Base-by-base conservation (phyloP, 352 stramenopile genomes). In the Stramenopiles sp. region DNA sequence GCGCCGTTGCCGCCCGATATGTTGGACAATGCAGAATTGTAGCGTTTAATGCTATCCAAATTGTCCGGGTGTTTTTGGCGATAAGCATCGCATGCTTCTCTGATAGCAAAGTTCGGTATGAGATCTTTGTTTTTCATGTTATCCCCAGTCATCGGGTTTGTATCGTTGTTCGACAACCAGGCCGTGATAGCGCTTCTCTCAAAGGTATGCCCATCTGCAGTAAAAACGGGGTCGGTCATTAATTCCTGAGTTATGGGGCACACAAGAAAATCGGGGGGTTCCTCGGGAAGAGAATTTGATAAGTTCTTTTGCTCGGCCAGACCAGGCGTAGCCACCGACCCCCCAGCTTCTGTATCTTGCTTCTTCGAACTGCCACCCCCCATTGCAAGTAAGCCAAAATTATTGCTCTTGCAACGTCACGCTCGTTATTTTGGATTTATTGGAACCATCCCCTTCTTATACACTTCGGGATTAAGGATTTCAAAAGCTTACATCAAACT, bases 211-310 rank as follows among this genome's bases (percentile, higher is more conserved):
- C 82, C 82, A 75, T 86, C 82, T 49, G 68, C 68, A 4, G 74
- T 74, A 12, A 83, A 71, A n/a, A 85, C 81, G n/a, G 82, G 82
- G 71, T 86, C 82, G 4, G 69, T 74, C 82, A 86, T 86, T 32
- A 86, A 68, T 6, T 81, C 30, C 6, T 76, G 49, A 30, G 34
- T 79, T 73, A 84, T 81, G 4, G 81, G 77, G 68, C 79, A 83
- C 1, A 71, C 6, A 6, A 71, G n/a, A n/a, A n/a, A n/a, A n/a
- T n/a, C n/a, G n/a, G n/a, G n/a, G n/a, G n/a, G n/a, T n/a, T n/a
- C n/a, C n/a, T n/a, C n/a, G n/a, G n/a, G n/a, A n/a, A n/a, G n/a
- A n/a, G n/a, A n/a, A n/a, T n/a, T n/a, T n/a, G n/a, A n/a, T n/a
- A n/a, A n/a, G n/a, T n/a, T n/a, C n/a, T n/a, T n/a, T n/a, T n/a